Percentiles rank a stretch among this genome's conserved stretches.
These are phyloP conservation scores for Monosporozyma aerobia DNA, from an alignment of 805 yeast genomes.

Conservation along the genomic window DNA sequence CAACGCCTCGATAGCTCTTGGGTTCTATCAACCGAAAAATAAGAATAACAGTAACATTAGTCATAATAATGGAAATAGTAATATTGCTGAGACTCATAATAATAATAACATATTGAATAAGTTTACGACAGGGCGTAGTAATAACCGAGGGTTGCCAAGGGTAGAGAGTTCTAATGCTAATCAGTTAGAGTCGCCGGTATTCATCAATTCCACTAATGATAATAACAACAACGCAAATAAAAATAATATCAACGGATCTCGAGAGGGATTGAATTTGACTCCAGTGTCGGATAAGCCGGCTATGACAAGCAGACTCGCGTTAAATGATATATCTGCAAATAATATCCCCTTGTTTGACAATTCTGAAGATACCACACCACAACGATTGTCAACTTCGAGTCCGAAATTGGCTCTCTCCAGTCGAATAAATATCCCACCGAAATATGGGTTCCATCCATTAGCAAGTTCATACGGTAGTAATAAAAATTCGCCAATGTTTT, in stretches of 20 bases:
- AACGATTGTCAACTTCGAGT: not conserved
- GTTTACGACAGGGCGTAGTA: not conserved
- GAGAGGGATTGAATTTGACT: not conserved
- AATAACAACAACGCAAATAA: not conserved
- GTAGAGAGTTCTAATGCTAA: not conserved
- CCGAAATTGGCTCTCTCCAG: not conserved
- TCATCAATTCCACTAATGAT: not conserved
- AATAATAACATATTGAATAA: not conserved
- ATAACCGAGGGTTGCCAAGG: not conserved
- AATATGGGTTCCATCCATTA: not conserved
- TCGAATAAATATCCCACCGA: not conserved
- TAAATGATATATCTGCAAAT: not conserved
- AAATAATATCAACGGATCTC: not conserved
- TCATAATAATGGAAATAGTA: not conserved
- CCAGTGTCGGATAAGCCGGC: not conserved
- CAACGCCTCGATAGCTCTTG: constrained; percentile 64
- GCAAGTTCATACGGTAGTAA: not conserved
- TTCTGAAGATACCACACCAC: not conserved
- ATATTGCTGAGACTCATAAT: not conserved
- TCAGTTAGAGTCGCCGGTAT: constrained; percentile 2
- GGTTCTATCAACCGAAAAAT: constrained; percentile 22
- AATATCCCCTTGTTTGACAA: not conserved
- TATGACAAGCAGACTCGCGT: not conserved
- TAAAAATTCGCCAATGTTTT: not conserved
- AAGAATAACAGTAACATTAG: not conserved